These are phyloP conservation scores for Eutrema heterophyllum DNA, from an alignment of 345 rosid genomes.

Conservation along the genomic window DNA sequence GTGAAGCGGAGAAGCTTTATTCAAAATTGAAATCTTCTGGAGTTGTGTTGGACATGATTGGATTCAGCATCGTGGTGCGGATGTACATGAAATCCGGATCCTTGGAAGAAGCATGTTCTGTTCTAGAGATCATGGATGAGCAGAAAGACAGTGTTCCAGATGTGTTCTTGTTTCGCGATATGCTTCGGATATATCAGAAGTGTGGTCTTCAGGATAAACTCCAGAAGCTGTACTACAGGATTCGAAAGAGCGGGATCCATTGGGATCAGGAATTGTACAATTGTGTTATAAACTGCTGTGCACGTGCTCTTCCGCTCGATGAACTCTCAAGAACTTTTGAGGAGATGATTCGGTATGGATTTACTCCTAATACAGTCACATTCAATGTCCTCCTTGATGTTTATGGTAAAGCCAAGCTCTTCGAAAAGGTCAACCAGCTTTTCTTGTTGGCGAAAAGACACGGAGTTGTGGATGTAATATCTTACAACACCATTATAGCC, in stretches of 20 bases:
- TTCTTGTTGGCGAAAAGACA: constrained; percentile 58
- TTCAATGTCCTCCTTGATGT: constrained; percentile 75
- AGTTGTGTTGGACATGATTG: constrained; percentile 61
- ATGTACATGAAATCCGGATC: constrained; percentile 81
- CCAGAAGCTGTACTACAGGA: constrained; percentile 44
- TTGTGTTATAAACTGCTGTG: constrained; percentile 83
- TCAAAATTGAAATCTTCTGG: constrained; percentile 58
- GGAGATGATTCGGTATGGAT: constrained; percentile 66
- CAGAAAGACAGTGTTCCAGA: constrained; percentile 64
- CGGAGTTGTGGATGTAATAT: constrained; percentile 69
- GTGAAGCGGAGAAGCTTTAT: constrained; percentile 67
- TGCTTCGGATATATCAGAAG: constrained; percentile 79
- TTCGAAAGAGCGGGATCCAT: constrained; percentile 50
- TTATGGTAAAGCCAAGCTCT: constrained; percentile 78
- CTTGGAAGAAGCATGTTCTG: constrained; percentile 62
- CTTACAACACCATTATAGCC: constrained; percentile 80
- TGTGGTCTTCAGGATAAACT: constrained; percentile 59
- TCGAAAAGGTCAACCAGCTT: constrained; percentile 56
- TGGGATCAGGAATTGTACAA: constrained; percentile 93
- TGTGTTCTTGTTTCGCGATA: constrained; percentile 62
- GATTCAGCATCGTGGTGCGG: constrained; percentile 66
- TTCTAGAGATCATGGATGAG: constrained; percentile 65
- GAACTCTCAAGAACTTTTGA: constrained; percentile 72
- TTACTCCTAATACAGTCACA: constrained; percentile 61
- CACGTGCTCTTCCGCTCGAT: constrained; percentile 69